Evolutionary conservation across 2,329 filamentous ascomycete species (phyloP).

Genomic region (Trichoderma sp.): DNA sequence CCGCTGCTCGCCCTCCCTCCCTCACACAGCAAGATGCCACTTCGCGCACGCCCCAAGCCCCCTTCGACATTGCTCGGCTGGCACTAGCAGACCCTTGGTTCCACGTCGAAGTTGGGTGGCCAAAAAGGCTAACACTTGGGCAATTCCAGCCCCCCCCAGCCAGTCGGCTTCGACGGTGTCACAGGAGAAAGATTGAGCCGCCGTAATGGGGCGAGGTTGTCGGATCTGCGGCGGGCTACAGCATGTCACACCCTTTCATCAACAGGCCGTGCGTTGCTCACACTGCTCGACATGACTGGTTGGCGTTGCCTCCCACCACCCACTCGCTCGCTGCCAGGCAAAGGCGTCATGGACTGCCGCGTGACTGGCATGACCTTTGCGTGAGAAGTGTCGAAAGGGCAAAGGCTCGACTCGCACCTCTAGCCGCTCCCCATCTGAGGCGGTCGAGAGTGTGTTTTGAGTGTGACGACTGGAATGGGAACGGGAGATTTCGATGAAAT

Average conservation of each 20-base stretch:
- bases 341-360: slow-evolving; percentile 28
- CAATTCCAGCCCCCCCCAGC: slow-evolving; percentile 29
- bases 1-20: slow-evolving; percentile 32
- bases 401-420: slow-evolving; percentile 24
- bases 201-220: slow-evolving; percentile 29
- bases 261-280: slow-evolving; percentile 11
- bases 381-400: background rate
- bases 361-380: slow-evolving; percentile 26
- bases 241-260: slow-evolving; percentile 22
- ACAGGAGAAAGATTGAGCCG: slow-evolving; percentile 27
- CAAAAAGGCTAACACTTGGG: slow-evolving; percentile 27
- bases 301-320: slow-evolving; percentile 17
- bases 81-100: slow-evolving; percentile 36
- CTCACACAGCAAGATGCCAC: slow-evolving; percentile 30
- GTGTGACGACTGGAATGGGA: slow-evolving; percentile 21
- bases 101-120: slow-evolving; percentile 29
- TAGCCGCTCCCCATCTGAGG: background rate
- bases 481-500: slow-evolving; percentile 3
- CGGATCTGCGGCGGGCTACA: slow-evolving; percentile 30
- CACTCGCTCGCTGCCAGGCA: slow-evolving; percentile 19
- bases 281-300: slow-evolving; percentile 12
- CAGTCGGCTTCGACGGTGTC: slow-evolving; percentile 30
- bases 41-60: slow-evolving; percentile 31
- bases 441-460: background rate
- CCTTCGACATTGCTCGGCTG: slow-evolving; percentile 33